phyloP scores from a whole-genome alignment of 768 basidiomycete species.

The Floccularia luteovirens region DNA sequence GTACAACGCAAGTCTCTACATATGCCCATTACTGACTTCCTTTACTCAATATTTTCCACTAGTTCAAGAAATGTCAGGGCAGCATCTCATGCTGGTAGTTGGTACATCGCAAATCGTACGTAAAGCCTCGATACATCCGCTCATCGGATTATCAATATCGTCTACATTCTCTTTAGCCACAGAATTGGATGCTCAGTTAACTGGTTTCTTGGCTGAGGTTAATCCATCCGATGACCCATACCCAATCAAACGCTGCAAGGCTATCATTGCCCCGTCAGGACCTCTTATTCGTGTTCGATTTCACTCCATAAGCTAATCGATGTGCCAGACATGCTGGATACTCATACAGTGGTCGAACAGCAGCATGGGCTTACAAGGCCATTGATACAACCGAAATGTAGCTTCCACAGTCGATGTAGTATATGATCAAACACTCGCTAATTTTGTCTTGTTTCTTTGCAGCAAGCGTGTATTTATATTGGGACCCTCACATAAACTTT shows the following conservation, averaged over 20 bases:
- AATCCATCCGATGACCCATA: constrained; percentile 31
- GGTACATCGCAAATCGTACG: constrained; percentile 75
- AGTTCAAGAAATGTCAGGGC: too few relatives aligned
- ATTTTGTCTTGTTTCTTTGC: constrained; percentile 4
- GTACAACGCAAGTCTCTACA: too few relatives aligned
- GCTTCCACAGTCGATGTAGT: too few relatives aligned
- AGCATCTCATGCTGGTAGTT: constrained; percentile 86
- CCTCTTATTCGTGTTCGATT: constrained; percentile 1
- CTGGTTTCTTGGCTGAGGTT: constrained; percentile 55
- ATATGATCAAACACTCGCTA: constrained; percentile 4
- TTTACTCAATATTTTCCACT: too few relatives aligned
- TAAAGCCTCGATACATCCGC: constrained; percentile 8
- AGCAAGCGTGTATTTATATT: constrained; percentile 93
- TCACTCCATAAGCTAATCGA: too few relatives aligned
- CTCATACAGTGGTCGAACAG: constrained; percentile 86
- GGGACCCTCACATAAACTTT: constrained; percentile 92
- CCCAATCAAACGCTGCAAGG: constrained; percentile 64
- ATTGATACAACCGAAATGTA: constrained; percentile 84
- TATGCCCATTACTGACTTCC: too few relatives aligned
- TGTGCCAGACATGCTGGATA: constrained; percentile 85
- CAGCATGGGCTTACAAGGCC: constrained; percentile 93
- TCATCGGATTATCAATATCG: neutral
- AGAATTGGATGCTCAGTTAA: constrained; percentile 55
- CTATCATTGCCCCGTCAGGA: constrained; percentile 93
- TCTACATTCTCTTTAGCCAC: constrained; percentile 29